Base-by-base conservation (phyloP, 1,284 basidiomycete genomes). In the Papiliotrema terrestris region DNA sequence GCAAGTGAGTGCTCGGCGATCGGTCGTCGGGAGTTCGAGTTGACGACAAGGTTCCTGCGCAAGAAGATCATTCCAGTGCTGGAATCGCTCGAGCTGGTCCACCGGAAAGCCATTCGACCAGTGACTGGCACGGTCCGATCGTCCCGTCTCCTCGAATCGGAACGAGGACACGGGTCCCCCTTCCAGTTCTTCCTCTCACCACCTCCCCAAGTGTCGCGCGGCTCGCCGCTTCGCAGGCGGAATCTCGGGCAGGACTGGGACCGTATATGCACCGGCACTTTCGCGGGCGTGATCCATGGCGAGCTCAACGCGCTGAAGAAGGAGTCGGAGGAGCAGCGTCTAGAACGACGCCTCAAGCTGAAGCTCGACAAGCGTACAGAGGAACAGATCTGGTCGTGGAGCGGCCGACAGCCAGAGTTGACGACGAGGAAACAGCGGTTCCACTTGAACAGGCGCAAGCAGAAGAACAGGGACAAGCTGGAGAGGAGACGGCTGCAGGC, bases 51-150 rank as follows among this genome's bases (percentile, higher is more conserved):
- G 1, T 71, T 59, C 60, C 54, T 76, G 20, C 75, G 75, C 59
- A 60, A 57, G 11, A 67, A 65, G 19, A 66, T 76, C 39, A 57
- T 76, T 2, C 66, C 69, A 20, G 56, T 65, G 11, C 64, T 76
- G 19, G 52, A 59, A 39, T 67, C 68, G 1, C 69, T 72, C 49
- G 51, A 62, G 22, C 60, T 74, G 17, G 62, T 76, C 49, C 25
- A 55, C 35, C 65, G 67, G 52, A 53, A 49, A 29, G 42, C 52
- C n/a, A 44, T 49, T 25, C 49, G 41, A 51, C 38, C 53, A 26
- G 22, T 49, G 39, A 19, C 37, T 15, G 35, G 46, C 15, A 38
- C 49, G 38, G 44, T 36, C 19, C 42, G 41, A 32, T 39, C 53
- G 23, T 37, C 43, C 47, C 44, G 15, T 19, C 29, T 49, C 49